These are phyloP conservation scores for Cornus controversa DNA, from an alignment of 148 eudicot species.

Conservation along the genomic window DNA sequence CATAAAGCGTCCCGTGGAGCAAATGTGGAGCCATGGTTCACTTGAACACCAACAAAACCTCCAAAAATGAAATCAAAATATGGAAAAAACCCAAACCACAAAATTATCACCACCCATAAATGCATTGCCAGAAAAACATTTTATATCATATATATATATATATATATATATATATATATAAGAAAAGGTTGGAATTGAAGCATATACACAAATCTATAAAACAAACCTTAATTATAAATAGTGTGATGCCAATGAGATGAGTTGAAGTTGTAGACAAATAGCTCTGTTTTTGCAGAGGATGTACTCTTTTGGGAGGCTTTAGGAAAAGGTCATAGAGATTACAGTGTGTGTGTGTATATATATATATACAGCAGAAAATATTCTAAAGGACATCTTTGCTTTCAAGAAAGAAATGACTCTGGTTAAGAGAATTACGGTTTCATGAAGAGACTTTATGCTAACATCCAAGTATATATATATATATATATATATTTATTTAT, in stretches of 20 bases:
- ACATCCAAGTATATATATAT: no score
- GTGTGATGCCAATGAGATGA: neutral
- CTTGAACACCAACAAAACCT: neutral
- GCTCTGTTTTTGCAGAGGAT: neutral
- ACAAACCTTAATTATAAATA: neutral
- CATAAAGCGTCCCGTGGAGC: conserved; percentile 67
- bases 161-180: neutral
- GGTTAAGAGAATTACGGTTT: no score
- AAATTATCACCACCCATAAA: neutral
- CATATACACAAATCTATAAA: neutral
- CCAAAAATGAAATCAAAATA: neutral
- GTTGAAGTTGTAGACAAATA: neutral
- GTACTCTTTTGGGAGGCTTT: neutral
- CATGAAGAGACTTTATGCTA: no score
- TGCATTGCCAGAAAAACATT: no score
- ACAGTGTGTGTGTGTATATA: neutral
- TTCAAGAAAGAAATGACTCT: neutral
- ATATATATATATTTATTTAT: no score
- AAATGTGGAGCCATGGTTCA: conserved; percentile 25
- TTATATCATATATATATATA: neutral
- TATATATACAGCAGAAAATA: neutral
- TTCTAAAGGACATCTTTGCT: neutral
- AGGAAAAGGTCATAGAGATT: neutral
- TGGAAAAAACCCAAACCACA: neutral
- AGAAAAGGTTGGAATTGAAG: no score